Base-by-base conservation (phyloP, 2,329 filamentous ascomycete species). In the Byssochlamys sp. region DNA sequence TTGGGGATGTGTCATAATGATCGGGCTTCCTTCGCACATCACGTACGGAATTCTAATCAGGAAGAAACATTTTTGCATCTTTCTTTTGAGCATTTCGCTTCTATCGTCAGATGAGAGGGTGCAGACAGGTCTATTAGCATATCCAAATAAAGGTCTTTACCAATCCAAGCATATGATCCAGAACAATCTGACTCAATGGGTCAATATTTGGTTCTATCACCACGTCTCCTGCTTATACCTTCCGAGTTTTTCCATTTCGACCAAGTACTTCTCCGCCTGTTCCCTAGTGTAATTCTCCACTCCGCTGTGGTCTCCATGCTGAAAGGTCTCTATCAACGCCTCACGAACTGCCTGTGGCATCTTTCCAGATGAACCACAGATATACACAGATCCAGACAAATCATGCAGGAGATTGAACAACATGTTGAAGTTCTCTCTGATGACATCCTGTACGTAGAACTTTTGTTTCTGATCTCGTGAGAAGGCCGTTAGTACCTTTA, bases 341-440 rank as follows among this genome's bases (percentile, higher is more conserved):
- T 84, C 81, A 19, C 85, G 76, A 1, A 90, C 83, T 10, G 84
- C 85, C 65, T 85, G 83, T 1, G 87, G 86, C 87, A 90, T 90
- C 58, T 81, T 82, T 0, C 87, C 87, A 0, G 84, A 87, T 0
- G 81, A 83, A 1, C 78, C 78, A 60, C 74, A 79, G 27, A 80
- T 73, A 62, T 78, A 78, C 19, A 78, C 76, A 12, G 82, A 78
- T 0, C 84, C 85, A 0, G 72, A 64, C 11, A 75, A 66, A 35
- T 78, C 74, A 35, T 78, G 71, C 4, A 89, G 67, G n/a, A 82
- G 68, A 12, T 76, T 67, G 63, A 78, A 82, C 1, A 87, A 76
- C 11, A 77, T 63, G 6, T 66, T 63, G 2, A 74, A 75, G 29
- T 84, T 73, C 61, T 81, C 74, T 1, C 79, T 77, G 14, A 88